Evolutionary conservation across 148 eudicot genomes (phyloP), one percentile per base, ranked within the genome.

Genomic region (Rhododendron henanense): DNA sequence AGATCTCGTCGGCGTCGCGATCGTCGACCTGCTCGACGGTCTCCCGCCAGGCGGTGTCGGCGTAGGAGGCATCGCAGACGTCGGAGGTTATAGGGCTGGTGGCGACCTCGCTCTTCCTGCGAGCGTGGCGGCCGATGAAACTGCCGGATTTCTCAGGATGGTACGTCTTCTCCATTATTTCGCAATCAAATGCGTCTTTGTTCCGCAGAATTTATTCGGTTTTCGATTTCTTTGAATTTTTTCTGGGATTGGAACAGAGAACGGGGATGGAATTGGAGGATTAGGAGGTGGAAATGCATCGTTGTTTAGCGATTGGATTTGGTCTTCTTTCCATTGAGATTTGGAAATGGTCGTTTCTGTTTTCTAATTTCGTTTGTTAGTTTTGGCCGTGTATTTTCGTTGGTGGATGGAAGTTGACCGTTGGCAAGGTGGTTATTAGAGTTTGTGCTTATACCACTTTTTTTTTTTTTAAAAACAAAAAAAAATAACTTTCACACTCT

Each of bases 61-160:
- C 71, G 37, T 86, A 55, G 61, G 88, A 88, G 3, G 81, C 67
- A 15, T 51, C 67, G 48, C 86, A 65, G 19, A 45, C 9, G 45
- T 61, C 14, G 45, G 35, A 81, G 25, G 83, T 61, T 33, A 14
- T 74, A 47, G 61, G 76, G 31, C 19, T 84, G 10, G 51, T 81
- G 18, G 41, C 0, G 33, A 31, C 15, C 13, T 83, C 83, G 73
- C 74, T 57, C 73, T 85, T 86, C 45, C 78, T 81, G 1, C 89
- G 91, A 28, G 44, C 37, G 39, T 86, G 87, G 19, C 85, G 80
- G 33, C 87, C 87, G 2, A 84, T 86, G 31, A 92, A 88, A 45
- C 90, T 90, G 19, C 33, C 84, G 19, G 90, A 84, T 82, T 89
- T 92, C 25, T 90, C 41, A 14, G 90, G 81, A 81, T 85, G 87